Evolutionary conservation across 352 stramenopile species (phyloP).

Genomic region (Stephanocyclus meneghinianus): DNA sequence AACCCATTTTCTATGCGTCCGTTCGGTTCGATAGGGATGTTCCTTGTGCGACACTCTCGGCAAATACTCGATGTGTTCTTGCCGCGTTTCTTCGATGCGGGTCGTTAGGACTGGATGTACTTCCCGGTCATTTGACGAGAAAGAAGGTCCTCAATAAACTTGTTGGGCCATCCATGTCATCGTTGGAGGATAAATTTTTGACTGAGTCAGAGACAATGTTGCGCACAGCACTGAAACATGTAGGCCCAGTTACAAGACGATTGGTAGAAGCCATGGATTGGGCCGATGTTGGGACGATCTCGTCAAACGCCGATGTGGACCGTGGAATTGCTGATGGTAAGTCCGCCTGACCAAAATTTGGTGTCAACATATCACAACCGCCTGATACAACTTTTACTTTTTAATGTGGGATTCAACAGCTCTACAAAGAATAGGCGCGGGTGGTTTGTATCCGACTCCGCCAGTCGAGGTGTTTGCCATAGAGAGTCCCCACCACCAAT

Average conservation of each 20-base stretch:
- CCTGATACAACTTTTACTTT: neutral
- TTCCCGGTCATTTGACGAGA: conserved; percentile 72
- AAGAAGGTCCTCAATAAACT: conserved; percentile 50
- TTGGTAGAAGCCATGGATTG: conserved; percentile 79
- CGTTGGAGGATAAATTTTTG: conserved; percentile 39
- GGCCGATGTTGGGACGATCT: conserved; percentile 43
- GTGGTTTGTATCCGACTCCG: conserved; percentile 54
- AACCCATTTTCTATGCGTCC: conserved; percentile 68
- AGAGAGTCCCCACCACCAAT: neutral
- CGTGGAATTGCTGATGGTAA: conserved; percentile 30
- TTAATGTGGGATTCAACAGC: neutral
- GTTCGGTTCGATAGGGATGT: conserved; percentile 62
- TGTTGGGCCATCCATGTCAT: conserved; percentile 1
- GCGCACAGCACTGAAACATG: conserved; percentile 33
- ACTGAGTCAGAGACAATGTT: conserved; percentile 51
- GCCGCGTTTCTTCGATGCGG: conserved; percentile 69
- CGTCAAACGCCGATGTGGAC: conserved; percentile 38
- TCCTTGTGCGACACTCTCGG: conserved; percentile 60
- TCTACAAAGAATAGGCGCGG: conserved; percentile 60
- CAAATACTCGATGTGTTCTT: conserved; percentile 68
- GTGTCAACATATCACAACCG: neutral
- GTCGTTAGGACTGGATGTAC: conserved; percentile 57
- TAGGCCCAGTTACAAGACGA: conserved; percentile 55
- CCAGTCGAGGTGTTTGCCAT: conserved; percentile 46
- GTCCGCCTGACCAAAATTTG: neutral